These are phyloP conservation scores for Colletotrichum tropicale DNA, from an alignment of 2,329 filamentous ascomycete genomes.

Conservation along the genomic window DNA sequence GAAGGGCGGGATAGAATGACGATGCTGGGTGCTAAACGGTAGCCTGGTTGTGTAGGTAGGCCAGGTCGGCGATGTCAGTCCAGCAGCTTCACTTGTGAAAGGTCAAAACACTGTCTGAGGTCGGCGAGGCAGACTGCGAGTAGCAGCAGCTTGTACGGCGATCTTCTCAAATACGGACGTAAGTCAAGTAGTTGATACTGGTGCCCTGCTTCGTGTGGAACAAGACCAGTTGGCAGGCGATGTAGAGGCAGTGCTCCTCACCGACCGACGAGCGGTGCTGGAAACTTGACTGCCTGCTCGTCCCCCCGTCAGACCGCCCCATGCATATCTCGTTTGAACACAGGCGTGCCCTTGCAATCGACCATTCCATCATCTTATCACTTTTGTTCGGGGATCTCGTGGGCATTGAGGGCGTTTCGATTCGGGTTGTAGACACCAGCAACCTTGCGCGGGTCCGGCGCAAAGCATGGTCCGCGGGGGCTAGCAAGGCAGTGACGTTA, in stretches of 20 bases:
- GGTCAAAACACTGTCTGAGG: neutral
- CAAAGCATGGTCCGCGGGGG: neutral
- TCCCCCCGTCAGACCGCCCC: neutral
- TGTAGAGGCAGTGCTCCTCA: neutral
- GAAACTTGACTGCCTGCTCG: neutral
- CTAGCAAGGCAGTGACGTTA: neutral
- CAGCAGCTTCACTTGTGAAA: neutral
- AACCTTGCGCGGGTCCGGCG: neutral
- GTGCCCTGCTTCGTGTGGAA: neutral
- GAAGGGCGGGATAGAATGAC: neutral
- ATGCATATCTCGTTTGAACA: neutral
- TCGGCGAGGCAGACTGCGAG: neutral
- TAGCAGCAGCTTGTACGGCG: neutral
- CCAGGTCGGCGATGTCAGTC: neutral
- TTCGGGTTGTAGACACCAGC: neutral
- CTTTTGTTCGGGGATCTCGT: neutral
- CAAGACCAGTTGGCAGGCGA: neutral
- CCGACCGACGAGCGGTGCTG: neutral
- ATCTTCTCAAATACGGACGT: neutral
- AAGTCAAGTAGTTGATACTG: neutral
- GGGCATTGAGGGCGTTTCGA: neutral
- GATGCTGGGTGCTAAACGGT: neutral
- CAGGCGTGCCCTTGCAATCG: neutral
- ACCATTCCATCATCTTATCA: neutral
- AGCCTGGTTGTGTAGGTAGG: neutral